Base-by-base conservation (phyloP, 1,284 basidiomycete genomes). In the Boletus albobrunnescens region DNA sequence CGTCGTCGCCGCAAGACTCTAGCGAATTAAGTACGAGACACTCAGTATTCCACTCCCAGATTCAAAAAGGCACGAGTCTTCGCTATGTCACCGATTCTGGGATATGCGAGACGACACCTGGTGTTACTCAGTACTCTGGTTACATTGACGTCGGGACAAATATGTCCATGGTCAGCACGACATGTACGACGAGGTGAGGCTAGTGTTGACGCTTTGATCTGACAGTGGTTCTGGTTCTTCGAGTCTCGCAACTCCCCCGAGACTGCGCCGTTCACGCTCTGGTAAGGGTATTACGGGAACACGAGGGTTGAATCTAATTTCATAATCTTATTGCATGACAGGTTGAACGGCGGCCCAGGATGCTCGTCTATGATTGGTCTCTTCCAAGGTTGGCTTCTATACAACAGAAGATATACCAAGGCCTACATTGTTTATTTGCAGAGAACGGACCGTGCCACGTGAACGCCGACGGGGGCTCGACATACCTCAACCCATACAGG, bases 211-310 rank as follows among this genome's bases (percentile, higher is more conserved):
- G 49, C 51, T 36, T 51, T 37, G 32, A 13, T 33, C 6, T 27
- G 20, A 26, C 46, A 79, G 79, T 84, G 80, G 79, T 84, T 84
- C 59, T 85, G 83, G 82, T 85, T 85, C 62, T 85, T 85, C 46
- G 83, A 80, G 56, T 74, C 82, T 4, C 72, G 83, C 9, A 59
- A 77, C 17, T 67, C 71, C 6, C 77, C 82, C 0, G 74, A 81
- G 47, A 80, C 73, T 1, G 81, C 81, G 0, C 82, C 82, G 0
- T 80, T 86, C 55, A 81, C 82, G 2, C 67, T 85, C 20, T 85
- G 82, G 82, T 81, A 46, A 17, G 67, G 9, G 43, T 44, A 5
- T 24, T 26, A 52, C 36, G n/a, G 11, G 8, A n/a, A 10, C 16
- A 13, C 3, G 12, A n/a, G 20, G 4, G 2, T 50, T 32, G 61